phyloP scores from a whole-genome alignment of 371 early-diverging fungal genomes.

The Rhizomucor pusillus region DNA sequence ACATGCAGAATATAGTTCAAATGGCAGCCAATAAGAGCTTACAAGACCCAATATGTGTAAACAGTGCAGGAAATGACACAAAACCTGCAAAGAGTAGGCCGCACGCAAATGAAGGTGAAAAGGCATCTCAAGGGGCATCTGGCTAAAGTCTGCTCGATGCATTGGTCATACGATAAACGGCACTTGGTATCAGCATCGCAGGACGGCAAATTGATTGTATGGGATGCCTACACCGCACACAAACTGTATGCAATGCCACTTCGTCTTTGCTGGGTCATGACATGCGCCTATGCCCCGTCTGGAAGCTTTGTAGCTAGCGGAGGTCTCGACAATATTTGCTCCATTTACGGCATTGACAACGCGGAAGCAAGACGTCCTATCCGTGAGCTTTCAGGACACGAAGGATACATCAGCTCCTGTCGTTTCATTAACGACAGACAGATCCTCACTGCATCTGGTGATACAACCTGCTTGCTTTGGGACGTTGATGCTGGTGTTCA shows the following conservation, averaged over 20 bases:
- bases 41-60: neutral
- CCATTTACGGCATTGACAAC: slow-evolving; percentile 91
- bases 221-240: slow-evolving; percentile 97
- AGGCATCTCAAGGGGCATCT: slow-evolving; percentile 95
- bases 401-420: slow-evolving; percentile 95
- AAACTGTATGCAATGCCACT: slow-evolving; percentile 96
- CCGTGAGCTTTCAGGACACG: slow-evolving; percentile 89
- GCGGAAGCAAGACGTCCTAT: slow-evolving; percentile 92
- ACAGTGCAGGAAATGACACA: slow-evolving; percentile 51
- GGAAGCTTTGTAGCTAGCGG: slow-evolving; percentile 97
- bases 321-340: slow-evolving; percentile 96
- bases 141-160: slow-evolving; percentile 98
- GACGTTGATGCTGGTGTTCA: slow-evolving; percentile 96
- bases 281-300: slow-evolving; percentile 95
- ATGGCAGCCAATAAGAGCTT: neutral
- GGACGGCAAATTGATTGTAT: slow-evolving; percentile 97
- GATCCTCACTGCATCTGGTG: slow-evolving; percentile 91
- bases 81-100: slow-evolving; percentile 78
- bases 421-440: slow-evolving; percentile 92
- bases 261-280: slow-evolving; percentile 98
- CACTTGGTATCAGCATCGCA: slow-evolving; percentile 96
- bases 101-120: slow-evolving; percentile 91
- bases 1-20: too few relatives aligned
- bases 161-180: slow-evolving; percentile 93
- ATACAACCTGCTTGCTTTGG: slow-evolving; percentile 97